Evolutionary conservation across 192 early-diverging fungal species (phyloP).

Genomic region (Coemansia erecta): DNA sequence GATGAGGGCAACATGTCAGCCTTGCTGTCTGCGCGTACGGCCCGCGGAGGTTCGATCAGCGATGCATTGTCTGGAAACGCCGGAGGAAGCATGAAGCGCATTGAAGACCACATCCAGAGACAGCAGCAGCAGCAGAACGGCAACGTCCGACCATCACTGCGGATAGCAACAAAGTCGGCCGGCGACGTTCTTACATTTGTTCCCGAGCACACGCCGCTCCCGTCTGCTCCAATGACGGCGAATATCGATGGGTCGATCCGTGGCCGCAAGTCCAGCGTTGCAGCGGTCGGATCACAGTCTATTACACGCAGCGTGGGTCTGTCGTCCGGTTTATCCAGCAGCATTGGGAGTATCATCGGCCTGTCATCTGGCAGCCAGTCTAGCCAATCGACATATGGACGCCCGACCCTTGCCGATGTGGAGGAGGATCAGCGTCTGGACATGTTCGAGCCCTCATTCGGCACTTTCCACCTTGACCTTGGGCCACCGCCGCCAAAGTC

Average conservation of each 20-base stretch:
- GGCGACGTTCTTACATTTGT: constrained; percentile 34
- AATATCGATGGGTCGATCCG: constrained; percentile 25
- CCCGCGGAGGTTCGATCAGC: constrained; percentile 24
- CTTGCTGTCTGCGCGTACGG: constrained; percentile 7
- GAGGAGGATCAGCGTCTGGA: constrained; percentile 52
- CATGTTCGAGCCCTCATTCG: constrained; percentile 53
- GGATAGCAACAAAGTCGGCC: constrained; percentile 37
- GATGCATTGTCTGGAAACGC: constrained; percentile 13
- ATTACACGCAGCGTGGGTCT: constrained; percentile 9
- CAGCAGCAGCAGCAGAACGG: constrained; percentile 21
- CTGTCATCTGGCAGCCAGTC: neutral
- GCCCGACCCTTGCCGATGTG: constrained; percentile 43
- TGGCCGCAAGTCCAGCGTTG: constrained; percentile 48
- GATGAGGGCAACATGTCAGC: constrained; percentile 6
- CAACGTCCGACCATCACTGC: constrained; percentile 25
- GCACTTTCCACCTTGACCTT: constrained; percentile 44
- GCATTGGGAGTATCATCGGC: constrained; percentile 1
- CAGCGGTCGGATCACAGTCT: constrained; percentile 27
- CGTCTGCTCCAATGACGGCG: constrained; percentile 26
- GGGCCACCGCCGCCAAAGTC: constrained; percentile 46
- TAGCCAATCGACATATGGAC: constrained; percentile 18
- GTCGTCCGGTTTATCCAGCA: constrained; percentile 5
- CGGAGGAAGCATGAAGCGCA: constrained; percentile 15
- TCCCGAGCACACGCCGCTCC: constrained; percentile 24
- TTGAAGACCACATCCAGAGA: constrained; percentile 25